These are phyloP conservation scores for Arthrobotrys entomopaga DNA, from an alignment of 2,329 filamentous ascomycete species.

Conservation along the genomic window DNA sequence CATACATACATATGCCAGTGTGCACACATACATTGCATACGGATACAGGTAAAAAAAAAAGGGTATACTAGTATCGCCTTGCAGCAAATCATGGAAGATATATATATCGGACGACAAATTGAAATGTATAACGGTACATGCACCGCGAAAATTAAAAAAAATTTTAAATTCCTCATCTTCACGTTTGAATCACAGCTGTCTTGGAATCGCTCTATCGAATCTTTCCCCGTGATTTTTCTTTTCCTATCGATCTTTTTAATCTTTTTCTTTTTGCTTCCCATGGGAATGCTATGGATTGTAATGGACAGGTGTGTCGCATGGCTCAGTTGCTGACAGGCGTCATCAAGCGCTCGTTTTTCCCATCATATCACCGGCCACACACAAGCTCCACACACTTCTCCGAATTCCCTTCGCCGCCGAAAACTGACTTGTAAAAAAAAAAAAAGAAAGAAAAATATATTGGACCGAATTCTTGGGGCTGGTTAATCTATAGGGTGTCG, in stretches of 20 bases:
- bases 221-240: not conserved
- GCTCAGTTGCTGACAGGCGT: slow-evolving; percentile 54
- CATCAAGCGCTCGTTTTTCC: slow-evolving; percentile 54
- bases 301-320: slow-evolving; percentile 52
- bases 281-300: slow-evolving; percentile 13
- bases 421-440: not conserved
- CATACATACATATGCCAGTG: slow-evolving; percentile 12
- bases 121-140: slow-evolving; percentile 14
- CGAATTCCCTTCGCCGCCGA: not conserved
- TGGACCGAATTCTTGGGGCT: slow-evolving; percentile 18
- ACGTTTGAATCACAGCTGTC: slow-evolving; percentile 2
- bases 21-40: too few relatives aligned
- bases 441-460: slow-evolving; percentile 27
- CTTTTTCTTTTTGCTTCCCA: not conserved
- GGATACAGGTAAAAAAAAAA: too few relatives aligned
- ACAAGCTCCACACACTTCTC: slow-evolving; percentile 29
- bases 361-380: not conserved
- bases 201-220: not conserved
- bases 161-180: not conserved
- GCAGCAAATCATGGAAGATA: slow-evolving; percentile 15
- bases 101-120: slow-evolving; percentile 12
- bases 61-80: slow-evolving; percentile 17
- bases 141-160: slow-evolving; percentile 1
- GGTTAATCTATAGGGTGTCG: not conserved
- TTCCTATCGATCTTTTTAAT: too few relatives aligned